Evolutionary conservation across 208 protist genomes (phyloP).

Genomic region (Eutreptiella sp.): DNA sequence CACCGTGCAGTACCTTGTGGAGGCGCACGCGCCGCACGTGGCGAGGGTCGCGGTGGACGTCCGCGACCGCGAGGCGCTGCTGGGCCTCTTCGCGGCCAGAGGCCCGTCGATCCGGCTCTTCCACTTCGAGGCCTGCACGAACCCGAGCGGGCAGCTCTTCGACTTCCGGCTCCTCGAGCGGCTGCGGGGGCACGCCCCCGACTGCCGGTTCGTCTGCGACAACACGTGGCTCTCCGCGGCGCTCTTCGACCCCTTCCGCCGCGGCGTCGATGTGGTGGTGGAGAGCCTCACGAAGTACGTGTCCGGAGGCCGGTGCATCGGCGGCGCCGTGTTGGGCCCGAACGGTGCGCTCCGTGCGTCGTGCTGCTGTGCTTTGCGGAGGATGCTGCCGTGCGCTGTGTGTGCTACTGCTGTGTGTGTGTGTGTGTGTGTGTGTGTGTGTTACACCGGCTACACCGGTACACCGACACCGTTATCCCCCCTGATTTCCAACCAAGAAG

Average conservation of each 20-base stretch:
- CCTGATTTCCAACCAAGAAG: no score
- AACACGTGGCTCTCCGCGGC: slow-evolving; percentile 8
- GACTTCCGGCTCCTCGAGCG: not conserved
- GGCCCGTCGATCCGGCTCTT: not conserved
- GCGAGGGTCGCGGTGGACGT: not conserved
- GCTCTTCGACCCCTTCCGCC: slow-evolving; percentile 2
- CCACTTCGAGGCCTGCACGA: slow-evolving; percentile 14
- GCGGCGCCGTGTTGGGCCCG: not conserved
- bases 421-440: no score
- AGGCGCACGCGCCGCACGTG: not conserved
- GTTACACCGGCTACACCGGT: no score
- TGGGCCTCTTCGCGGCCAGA: not conserved
- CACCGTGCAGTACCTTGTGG: not conserved
- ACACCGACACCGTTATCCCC: no score
- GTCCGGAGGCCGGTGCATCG: slow-evolving; percentile 3
- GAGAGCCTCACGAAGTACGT: slow-evolving; percentile 6
- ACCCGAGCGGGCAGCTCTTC: slow-evolving; percentile 16
- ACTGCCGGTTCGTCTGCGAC: not conserved
- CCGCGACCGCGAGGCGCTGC: not conserved
- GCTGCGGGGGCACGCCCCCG: not conserved
- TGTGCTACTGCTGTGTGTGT: no score
- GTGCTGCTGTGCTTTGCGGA: no score
- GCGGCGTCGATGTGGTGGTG: slow-evolving; percentile 3
- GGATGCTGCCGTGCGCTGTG: no score
- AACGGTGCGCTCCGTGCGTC: no score